Evolutionary conservation across 2,329 filamentous ascomycete genomes (phyloP), one percentile per base, ranked within the genome.

Genomic region (Ophiobolus disseminans): DNA sequence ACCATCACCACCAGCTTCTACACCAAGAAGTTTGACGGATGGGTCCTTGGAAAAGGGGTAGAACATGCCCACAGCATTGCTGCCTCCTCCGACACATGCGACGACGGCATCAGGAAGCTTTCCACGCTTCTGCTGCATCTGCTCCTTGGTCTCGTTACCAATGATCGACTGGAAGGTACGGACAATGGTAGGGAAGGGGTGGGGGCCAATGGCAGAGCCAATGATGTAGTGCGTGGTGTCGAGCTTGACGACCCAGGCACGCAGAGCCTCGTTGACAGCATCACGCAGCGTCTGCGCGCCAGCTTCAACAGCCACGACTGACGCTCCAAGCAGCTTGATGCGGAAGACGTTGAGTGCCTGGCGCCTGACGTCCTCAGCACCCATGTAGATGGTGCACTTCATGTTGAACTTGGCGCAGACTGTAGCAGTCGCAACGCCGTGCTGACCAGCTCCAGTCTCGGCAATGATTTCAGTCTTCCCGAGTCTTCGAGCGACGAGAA

Each of bases 301-400:
- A 37, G 92, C 90, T 72, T 97, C 91, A 36, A 99, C 94, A 3
- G 94, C 88, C 31, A 99, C 84, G 32, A 99, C 94, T 62, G 89
- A 88, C 40, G 94, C 94, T 50, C 94, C 94, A 5, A 99, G 87
- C 9, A 99, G 83, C 75, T 95, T 94, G 84, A 99, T 99, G 35
- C 94, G 89, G 85, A 99, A 99, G 30, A 99, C 94, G 75, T 99
- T 99, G 49, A 99, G 82, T 2, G 94, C 93, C 75, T 99, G 94
- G 62, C 94, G 87, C 49, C 94, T 88, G 42, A 97, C 94, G 68
- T 99, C 94, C 77, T 99, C 94, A 37, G 92, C 91, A 65, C 94
- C 94, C 94, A 99, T 99, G 77, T 92, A 99, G 45, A 99, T 89
- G 22, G 91, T 96, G 73, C 94, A 99, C 73, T 93, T 88, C 92